Base-by-base conservation (phyloP, 2,329 filamentous ascomycete species). In the Alternaria ventricosa region DNA sequence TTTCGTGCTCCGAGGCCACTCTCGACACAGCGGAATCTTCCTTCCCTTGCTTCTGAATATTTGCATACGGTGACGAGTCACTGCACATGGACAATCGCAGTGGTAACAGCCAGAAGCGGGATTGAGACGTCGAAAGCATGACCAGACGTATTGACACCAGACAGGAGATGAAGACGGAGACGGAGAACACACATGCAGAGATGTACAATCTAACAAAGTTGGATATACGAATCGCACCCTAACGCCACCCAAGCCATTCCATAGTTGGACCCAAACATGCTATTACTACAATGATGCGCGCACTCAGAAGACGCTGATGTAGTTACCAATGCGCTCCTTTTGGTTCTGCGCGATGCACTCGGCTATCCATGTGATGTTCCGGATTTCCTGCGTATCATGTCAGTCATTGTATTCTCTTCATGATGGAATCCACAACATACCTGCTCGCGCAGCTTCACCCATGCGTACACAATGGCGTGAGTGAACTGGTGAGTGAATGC, bases 331-430 rank as follows among this genome's bases (percentile, higher is more conserved):
- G 79, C 96, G 89, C 82, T 99, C 96, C 85, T 99, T 99, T 83
- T 99, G 96, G 85, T 97, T 97, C 84, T 99, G 96, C 60, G 96
- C 96, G 87, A 99, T 99, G 84, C 96, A 99, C 83, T 99, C 96
- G 22, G 96, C 92, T 81, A 99, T 99, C 96, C 96, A 99, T 55
- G 96, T 98, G 77, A 99, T 97, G 83, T 99, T 99, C 70, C 96
- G 92, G 75, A 98, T 97, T 91, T 99, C 96, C 94, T 98, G 57
- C 13, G 36, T 10, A 18, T 44, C 7, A 20, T 25, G 75, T 74
- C 57, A 75, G 68, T 62, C 22, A 36, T 1, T 28, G 5, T 27
- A n/a, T 8, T 45, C 12, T 27, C n/a, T 55, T 15, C 9, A 6
- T 7, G 49, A n/a, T 33, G 25, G 13, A n/a, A 46, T 20, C 18